Evolutionary conservation across 2,329 filamentous ascomycete genomes (phyloP).

Genomic region (Corynespora cassiicola): DNA sequence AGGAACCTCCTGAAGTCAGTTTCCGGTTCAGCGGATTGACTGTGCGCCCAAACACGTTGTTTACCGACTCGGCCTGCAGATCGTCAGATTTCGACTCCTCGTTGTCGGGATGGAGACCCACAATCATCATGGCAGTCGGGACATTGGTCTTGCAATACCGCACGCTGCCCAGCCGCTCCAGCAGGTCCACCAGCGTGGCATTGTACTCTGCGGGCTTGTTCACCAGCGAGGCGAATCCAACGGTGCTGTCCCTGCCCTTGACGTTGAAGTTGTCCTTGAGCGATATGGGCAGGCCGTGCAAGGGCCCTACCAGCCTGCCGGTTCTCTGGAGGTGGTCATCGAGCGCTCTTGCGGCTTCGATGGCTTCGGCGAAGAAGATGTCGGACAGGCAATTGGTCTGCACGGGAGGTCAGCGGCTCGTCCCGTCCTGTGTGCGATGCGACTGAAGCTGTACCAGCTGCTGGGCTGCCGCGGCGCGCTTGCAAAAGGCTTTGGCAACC

Average conservation of each 20-base stretch:
- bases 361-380: constrained; percentile 61
- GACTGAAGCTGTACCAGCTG: constrained; percentile 53
- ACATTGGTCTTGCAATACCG: constrained; percentile 76
- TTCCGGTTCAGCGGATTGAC: constrained; percentile 66
- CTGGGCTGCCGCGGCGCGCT: constrained; percentile 61
- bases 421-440: not conserved
- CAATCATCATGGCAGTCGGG: constrained; percentile 73
- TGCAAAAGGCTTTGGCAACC: constrained; percentile 62
- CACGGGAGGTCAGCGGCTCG: constrained; percentile 7
- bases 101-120: constrained; percentile 12
- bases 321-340: constrained; percentile 58
- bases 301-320: constrained; percentile 62
- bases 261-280: constrained; percentile 77
- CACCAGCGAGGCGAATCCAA: constrained; percentile 70
- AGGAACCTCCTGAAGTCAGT: constrained; percentile 69
- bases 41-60: constrained; percentile 69
- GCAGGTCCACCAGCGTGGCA: constrained; percentile 63
- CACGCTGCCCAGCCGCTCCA: constrained; percentile 67
- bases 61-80: constrained; percentile 63
- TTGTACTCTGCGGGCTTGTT: constrained; percentile 64
- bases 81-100: constrained; percentile 8
- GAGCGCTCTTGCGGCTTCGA: constrained; percentile 58
- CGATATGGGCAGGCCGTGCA: constrained; percentile 71
- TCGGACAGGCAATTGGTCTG: constrained; percentile 68
- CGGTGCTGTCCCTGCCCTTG: constrained; percentile 63